phyloP scores from a whole-genome alignment of 2,329 filamentous ascomycete genomes.

The Aspergillus neotritici region DNA sequence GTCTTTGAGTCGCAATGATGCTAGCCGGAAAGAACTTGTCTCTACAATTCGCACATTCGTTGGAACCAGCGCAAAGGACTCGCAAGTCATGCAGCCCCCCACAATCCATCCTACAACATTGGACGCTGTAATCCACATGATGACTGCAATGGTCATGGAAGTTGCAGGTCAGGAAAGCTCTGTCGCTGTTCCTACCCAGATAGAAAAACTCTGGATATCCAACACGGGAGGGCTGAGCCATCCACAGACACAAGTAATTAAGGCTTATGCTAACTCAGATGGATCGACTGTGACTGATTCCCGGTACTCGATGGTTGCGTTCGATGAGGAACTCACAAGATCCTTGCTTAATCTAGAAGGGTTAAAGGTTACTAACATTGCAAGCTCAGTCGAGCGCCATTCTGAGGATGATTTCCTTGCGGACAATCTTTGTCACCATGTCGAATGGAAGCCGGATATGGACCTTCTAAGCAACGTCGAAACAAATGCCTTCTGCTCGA shows the following conservation, averaged over 20 bases:
- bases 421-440: background rate
- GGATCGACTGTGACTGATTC: background rate
- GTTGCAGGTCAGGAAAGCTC: no score
- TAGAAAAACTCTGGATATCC: no score
- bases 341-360: background rate
- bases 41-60: no score
- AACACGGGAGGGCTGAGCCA: no score
- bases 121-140: background rate
- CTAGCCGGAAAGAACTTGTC: no score
- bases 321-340: background rate
- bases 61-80: no score
- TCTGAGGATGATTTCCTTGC: background rate
- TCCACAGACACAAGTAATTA: no score
- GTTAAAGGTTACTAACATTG: background rate
- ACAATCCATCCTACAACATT: slow-evolving; percentile 3
- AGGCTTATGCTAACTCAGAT: background rate
- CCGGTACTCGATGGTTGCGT: background rate
- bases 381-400: background rate
- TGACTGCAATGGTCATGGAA: background rate
- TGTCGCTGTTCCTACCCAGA: no score
- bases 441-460: slow-evolving; percentile 5
- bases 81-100: background rate
- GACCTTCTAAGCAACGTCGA: slow-evolving; percentile 1
- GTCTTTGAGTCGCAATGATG: background rate
- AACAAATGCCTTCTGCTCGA: background rate